Conservation (phyloP, 306 rosid genomes). For the Sindora glabra region DNA sequence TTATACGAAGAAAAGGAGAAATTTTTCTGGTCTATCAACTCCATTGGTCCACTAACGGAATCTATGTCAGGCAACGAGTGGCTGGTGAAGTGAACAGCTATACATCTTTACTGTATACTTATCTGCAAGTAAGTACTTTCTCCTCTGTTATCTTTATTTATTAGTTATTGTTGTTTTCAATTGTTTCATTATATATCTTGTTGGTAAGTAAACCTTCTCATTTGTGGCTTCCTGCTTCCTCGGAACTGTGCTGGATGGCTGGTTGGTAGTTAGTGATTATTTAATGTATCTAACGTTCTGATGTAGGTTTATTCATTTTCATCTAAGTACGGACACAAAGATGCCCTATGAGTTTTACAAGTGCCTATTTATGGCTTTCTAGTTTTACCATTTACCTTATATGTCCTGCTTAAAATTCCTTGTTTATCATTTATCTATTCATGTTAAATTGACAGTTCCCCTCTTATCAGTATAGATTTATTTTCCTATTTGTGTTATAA, state of each 20-base stretch:
- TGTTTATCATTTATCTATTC: background rate
- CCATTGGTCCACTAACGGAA: conserved; percentile 49
- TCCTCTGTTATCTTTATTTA: conserved; percentile 2
- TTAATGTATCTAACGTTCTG: conserved; percentile 11
- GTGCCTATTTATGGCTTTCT: background rate
- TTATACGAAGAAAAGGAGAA: background rate
- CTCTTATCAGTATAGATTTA: background rate
- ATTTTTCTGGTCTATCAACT: conserved; percentile 9
- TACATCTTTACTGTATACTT: conserved; percentile 16
- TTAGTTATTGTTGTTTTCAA: background rate
- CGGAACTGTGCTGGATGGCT: conserved; percentile 18
- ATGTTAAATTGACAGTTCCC: background rate
- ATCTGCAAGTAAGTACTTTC: conserved; percentile 17
- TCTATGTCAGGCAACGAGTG: conserved; percentile 53
- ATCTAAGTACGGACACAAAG: background rate
- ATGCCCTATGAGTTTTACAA: background rate
- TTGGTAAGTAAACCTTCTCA: too few relatives aligned
- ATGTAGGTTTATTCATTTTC: conserved; percentile 7
- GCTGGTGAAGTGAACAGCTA: conserved; percentile 31
- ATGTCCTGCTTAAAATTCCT: background rate
- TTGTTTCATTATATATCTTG: too few relatives aligned
- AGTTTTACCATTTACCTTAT: background rate
- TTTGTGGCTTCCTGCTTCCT: conserved; percentile 25
- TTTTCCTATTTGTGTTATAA: background rate
- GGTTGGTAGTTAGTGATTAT: conserved; percentile 1